A percentile compares a stretch with the other conserved stretches of the same genome.
These are phyloP conservation scores for Echeveria elegans DNA, from an alignment of 164 flowering plant species.

Conservation along the genomic window DNA sequence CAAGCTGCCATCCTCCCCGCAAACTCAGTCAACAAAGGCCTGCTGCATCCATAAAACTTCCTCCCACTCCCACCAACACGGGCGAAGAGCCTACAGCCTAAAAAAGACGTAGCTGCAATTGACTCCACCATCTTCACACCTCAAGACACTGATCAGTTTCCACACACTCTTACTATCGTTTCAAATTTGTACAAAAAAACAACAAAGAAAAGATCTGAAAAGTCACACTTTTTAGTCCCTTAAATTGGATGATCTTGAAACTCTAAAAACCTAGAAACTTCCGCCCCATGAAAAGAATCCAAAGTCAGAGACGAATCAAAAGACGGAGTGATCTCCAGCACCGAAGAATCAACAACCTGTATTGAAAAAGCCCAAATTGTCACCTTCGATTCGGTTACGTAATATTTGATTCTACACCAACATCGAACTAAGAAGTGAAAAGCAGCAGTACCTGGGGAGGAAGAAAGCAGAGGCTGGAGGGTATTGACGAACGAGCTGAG, in stretches of 20 bases:
- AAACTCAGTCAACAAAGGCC: conserved; percentile 21
- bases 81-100: conserved; percentile 40
- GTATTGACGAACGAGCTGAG: too few relatives aligned
- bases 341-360: not conserved
- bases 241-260: too few relatives aligned
- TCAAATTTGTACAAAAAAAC: not conserved
- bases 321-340: not conserved
- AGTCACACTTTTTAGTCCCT: too few relatives aligned
- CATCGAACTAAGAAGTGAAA: too few relatives aligned
- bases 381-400: not conserved
- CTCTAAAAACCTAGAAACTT: not conserved
- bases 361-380: not conserved
- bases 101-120: conserved; percentile 52
- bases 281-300: not conserved
- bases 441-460: too few relatives aligned
- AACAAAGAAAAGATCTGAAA: not conserved
- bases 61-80: conserved; percentile 21
- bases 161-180: not conserved
- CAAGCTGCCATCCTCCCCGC: conserved; percentile 20
- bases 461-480: too few relatives aligned
- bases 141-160: not conserved
- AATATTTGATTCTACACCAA: not conserved
- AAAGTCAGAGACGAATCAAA: not conserved
- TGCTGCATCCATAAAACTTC: conserved; percentile 13
- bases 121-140: conserved; percentile 58